Evolutionary conservation across 768 basidiomycete species (phyloP), one percentile per base, ranked within the genome.

Genomic region (Clitopilus hobsonii): DNA sequence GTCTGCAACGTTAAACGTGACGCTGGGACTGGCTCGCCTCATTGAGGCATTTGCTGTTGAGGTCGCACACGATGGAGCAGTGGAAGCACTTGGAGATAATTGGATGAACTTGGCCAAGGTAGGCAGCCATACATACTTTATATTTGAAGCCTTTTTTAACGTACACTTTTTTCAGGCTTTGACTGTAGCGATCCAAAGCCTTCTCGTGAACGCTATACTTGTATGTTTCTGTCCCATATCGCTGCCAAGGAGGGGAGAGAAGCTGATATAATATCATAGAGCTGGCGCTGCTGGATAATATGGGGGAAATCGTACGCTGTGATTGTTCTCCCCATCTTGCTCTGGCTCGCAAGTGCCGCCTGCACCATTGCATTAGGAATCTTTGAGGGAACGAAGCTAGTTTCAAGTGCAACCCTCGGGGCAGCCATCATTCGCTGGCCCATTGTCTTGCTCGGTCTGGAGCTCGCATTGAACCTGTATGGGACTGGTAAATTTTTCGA

Each of bases 191-290:
- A 32, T 32, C 30, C 47, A 48, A 22, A 11, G 14, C 11, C 13
- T 26, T 14, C 18, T 48, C 13, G 47, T 26, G 47, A 26, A 48
- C 20, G 47, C 47, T 13, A 26, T 48, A 11, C 47, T 48, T 13
- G 47, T 48, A 48, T 48, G 5, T 20, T 48, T 22, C 47, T 48
- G 52, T 23, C 52, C n/a, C n/a, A n/a, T n/a, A 36, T 26, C 51
- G 36, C 24, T 30, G 28, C 6, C n/a, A n/a, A n/a, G n/a, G n/a
- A n/a, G n/a, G n/a, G n/a, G n/a, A n/a, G n/a, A n/a, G n/a, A n/a
- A n/a, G n/a, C n/a, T n/a, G 28, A 54, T 2, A 50, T 60, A 11
- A 49, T 48, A 3, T 13, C 47, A 2, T 48, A 48, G 47, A 22
- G 13, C 18, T 48, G 22, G 14, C 47, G 47, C 14, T 6, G 47